phyloP scores from a whole-genome alignment of 176 grass and related monocot species.

The Aegilops longissima region DNA sequence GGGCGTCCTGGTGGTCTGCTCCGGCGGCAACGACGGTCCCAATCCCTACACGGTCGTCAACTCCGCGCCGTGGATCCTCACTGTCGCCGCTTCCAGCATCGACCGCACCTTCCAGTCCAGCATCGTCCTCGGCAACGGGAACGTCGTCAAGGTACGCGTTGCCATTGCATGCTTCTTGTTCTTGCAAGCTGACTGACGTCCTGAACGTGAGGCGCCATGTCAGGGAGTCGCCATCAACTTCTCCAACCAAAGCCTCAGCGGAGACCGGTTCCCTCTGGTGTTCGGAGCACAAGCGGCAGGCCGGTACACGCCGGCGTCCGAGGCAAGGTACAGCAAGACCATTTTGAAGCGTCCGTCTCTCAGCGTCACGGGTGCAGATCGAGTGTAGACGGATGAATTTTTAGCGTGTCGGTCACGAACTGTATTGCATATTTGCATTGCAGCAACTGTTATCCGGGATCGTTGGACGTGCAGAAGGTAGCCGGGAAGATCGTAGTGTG shows the following conservation, averaged over 20 bases:
- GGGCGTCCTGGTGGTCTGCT: conserved; percentile 92
- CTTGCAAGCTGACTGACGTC: neutral
- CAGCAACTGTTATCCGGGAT: conserved; percentile 97
- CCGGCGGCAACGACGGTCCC: conserved; percentile 90
- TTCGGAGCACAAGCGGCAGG: conserved; percentile 51
- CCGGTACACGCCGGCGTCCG: conserved; percentile 58
- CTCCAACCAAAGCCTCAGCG: conserved; percentile 66
- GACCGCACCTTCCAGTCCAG: conserved; percentile 78
- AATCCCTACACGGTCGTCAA: conserved; percentile 86
- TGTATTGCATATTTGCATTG: neutral
- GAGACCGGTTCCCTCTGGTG: conserved; percentile 53
- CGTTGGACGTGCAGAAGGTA: conserved; percentile 68
- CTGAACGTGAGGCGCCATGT: neutral
- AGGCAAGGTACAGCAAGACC: conserved; percentile 62
- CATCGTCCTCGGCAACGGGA: conserved; percentile 73
- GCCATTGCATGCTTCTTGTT: neutral
- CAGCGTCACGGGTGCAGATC: neutral
- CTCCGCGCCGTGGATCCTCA: conserved; percentile 86
- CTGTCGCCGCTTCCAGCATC: conserved; percentile 86
- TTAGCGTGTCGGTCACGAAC: neutral
- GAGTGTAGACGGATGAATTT: neutral
- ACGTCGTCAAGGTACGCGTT: conserved; percentile 60
- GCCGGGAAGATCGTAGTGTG: conserved; percentile 89
- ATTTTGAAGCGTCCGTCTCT: neutral
- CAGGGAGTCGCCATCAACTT: conserved; percentile 85